These are phyloP conservation scores for Podochytrium sp. DNA, from an alignment of 192 early-diverging fungal species.

Conservation along the genomic window DNA sequence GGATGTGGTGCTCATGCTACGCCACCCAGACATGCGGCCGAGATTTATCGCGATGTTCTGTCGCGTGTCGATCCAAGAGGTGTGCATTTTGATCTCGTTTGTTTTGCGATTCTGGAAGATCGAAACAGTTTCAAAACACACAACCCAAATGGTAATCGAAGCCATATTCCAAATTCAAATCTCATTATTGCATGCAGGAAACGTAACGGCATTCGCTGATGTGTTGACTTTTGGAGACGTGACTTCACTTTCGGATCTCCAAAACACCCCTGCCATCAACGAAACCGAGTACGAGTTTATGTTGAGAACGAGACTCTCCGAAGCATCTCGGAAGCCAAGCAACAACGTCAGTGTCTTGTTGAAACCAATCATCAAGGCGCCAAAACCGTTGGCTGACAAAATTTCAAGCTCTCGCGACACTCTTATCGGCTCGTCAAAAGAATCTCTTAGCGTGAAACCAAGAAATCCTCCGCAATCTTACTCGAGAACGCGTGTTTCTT, in stretches of 20 bases:
- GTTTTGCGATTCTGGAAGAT: constrained; percentile 31
- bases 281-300: constrained; percentile 3
- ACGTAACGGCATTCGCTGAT: constrained; percentile 13
- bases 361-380: neutral
- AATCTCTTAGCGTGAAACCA: neutral
- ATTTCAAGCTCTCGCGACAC: neutral
- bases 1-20: constrained; percentile 31
- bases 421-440: neutral
- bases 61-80: constrained; percentile 18
- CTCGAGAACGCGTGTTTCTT: neutral
- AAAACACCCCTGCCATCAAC: constrained; percentile 5
- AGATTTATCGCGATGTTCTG: constrained; percentile 5
- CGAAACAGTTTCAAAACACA: constrained; percentile 8
- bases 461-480: neutral
- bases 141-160: constrained; percentile 28
- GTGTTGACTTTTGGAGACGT: constrained; percentile 7
- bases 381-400: no score
- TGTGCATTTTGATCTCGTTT: constrained; percentile 23
- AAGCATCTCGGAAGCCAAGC: neutral
- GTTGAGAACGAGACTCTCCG: neutral
- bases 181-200: constrained; percentile 24
- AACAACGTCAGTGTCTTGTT: neutral
- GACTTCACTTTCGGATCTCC: neutral
- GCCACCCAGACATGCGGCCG: constrained; percentile 27
- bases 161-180: neutral